Evolutionary conservation across 306 rosid genomes (phyloP).

Genomic region (Luffa acutangula): DNA sequence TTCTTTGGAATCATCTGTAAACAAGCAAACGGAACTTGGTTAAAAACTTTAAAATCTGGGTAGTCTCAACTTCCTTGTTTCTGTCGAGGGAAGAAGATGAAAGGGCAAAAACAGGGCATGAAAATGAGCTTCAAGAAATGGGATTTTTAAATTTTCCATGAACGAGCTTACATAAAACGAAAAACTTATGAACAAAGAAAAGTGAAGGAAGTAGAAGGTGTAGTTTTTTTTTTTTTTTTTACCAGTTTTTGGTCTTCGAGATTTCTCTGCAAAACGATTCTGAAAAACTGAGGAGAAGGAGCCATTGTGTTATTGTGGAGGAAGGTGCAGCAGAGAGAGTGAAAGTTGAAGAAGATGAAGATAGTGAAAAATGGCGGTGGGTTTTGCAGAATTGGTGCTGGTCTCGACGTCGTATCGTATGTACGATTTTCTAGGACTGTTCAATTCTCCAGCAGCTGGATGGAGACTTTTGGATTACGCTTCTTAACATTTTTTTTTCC

Average conservation of each 20-base stretch:
- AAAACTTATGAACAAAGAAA: neutral
- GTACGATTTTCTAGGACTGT: too few relatives aligned
- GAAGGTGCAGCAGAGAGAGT: too few relatives aligned
- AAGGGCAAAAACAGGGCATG: neutral
- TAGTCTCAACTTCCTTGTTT: neutral
- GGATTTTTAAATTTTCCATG: too few relatives aligned
- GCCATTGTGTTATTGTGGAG: neutral
- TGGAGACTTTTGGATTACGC: too few relatives aligned
- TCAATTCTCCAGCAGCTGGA: too few relatives aligned
- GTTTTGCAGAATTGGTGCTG: too few relatives aligned
- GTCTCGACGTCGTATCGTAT: too few relatives aligned
- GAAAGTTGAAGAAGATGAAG: too few relatives aligned
- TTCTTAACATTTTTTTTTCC: too few relatives aligned
- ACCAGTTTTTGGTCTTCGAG: neutral
- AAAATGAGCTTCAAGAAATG: neutral
- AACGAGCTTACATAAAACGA: too few relatives aligned
- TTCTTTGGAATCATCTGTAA: neutral
- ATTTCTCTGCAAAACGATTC: neutral
- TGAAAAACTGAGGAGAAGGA: neutral
- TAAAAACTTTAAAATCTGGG: neutral
- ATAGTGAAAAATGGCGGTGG: too few relatives aligned
- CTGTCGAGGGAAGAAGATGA: neutral
- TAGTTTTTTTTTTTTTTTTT: neutral
- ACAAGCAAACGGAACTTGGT: neutral
- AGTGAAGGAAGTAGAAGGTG: neutral